Evolutionary conservation across 352 stramenopile genomes (phyloP), one percentile per base, ranked within the genome.

Genomic region (Pythium pyrilobum): DNA sequence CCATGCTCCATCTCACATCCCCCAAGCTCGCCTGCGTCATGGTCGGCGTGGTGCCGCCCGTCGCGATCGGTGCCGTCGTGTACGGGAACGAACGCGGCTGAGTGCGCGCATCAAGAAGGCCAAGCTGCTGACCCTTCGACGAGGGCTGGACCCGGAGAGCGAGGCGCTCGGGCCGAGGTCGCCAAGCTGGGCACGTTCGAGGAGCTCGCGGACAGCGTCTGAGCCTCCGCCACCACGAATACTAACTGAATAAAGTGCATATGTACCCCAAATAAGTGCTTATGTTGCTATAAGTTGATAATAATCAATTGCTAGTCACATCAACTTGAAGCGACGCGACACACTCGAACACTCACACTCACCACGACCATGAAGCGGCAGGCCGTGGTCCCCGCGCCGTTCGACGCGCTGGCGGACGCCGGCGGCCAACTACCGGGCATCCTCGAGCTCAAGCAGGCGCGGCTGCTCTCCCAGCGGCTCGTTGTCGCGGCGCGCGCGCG

Each of bases 1-100:
- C 72, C 0, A 94, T 98, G 69, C 74, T 98, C 15, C 82, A 97
- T 48, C 67, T 91, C 32, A 97, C 86, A 28, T 96, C 80, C 47
- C 86, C 91, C 0, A 71, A 83, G 45, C 72, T 98, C 12, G 89
- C 88, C 1, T 71, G 95, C 16, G 71, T 97, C 13, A 97, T 92
- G 55, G 71, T 97, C 4, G 64, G 69, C 0, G 80, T 96, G 0
- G 81, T 98, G 5, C 94, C 94, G n/a, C 90, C 92, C 1, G 66
- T 97, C 24, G 92, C 92, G 21, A 38, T 98, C 13, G 72, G 79
- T 11, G 85, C 77, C 0, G 74, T 90, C 15, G 81, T 74, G 29
- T 97, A 97, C 49, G 92, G 92, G 3, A 59, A 71, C 9, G 82
- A n/a, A n/a, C n/a, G n/a, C n/a, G n/a, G n/a, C n/a, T n/a, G n/a